Evolutionary conservation across 2,329 filamentous ascomycete species (phyloP).

Genomic region (Calonectria henricotiae): DNA sequence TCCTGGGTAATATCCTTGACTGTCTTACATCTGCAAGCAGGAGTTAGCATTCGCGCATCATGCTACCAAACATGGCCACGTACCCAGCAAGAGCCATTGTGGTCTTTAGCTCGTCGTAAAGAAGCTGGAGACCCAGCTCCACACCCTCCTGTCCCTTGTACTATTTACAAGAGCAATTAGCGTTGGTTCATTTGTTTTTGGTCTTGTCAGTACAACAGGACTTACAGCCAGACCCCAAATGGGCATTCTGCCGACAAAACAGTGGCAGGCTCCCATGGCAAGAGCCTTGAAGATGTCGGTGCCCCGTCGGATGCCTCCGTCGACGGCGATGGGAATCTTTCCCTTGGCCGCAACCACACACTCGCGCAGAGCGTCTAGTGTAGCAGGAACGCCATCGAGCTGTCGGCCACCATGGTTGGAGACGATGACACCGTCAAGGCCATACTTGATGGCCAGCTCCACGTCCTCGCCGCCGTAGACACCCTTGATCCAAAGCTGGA

Average conservation of each 20-base stretch:
- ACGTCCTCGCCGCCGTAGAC: constrained; percentile 57
- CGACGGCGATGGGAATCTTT: constrained; percentile 71
- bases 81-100: constrained; percentile 51
- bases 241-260: constrained; percentile 52
- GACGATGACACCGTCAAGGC: constrained; percentile 54
- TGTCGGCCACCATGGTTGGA: constrained; percentile 50
- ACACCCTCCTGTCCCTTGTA: constrained; percentile 53
- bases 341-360: constrained; percentile 73
- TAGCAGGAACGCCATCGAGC: constrained; percentile 65
- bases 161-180: constrained; percentile 32
- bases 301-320: constrained; percentile 54
- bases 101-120: constrained; percentile 50
- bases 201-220: background rate
- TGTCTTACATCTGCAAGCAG: constrained; percentile 39
- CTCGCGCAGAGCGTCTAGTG: constrained; percentile 74
- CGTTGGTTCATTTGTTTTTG: too few species aligned
- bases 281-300: constrained; percentile 56
- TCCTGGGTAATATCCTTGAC: constrained; percentile 47
- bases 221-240: constrained; percentile 58
- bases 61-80: background rate
- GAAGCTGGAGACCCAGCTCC: constrained; percentile 58
- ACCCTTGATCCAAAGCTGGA: constrained; percentile 61
- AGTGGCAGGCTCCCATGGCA: constrained; percentile 52
- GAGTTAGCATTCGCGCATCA: background rate
- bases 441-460: constrained; percentile 51